Evolutionary conservation across 1,284 basidiomycete genomes (phyloP).

Genomic region (Apiotrichum veenhuisii): DNA sequence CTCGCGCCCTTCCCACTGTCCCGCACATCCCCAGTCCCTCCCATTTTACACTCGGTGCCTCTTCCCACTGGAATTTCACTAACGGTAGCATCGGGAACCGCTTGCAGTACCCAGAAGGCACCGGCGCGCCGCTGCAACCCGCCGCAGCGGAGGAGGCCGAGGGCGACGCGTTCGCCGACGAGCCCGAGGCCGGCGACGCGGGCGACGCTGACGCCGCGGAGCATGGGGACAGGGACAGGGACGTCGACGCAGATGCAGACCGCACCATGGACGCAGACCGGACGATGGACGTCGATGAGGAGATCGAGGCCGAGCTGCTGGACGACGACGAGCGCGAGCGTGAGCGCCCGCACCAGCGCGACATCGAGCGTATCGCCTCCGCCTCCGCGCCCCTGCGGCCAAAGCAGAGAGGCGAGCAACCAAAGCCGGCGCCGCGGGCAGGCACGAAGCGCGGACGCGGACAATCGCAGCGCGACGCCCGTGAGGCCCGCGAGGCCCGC

Average conservation of each 20-base stretch:
- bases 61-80: no score
- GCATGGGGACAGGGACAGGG: background rate
- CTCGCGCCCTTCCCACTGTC: background rate
- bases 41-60: background rate
- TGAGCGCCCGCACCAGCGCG: background rate
- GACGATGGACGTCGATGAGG: constrained; percentile 2
- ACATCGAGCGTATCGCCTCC: no score
- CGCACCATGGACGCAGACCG: background rate
- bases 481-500: background rate
- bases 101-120: constrained; percentile 9
- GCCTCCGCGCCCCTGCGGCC: no score
- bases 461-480: background rate
- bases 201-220: background rate
- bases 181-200: background rate
- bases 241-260: background rate
- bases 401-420: no score
- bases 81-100: constrained; percentile 9
- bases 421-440: no score
- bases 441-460: background rate
- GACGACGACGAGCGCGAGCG: background rate
- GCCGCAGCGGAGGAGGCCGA: background rate
- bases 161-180: background rate
- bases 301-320: background rate
- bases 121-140: constrained; percentile 5
- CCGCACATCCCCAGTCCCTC: background rate